Percentiles rank a stretch among this genome's conserved stretches.
These are phyloP conservation scores for Leishmania arabica DNA, from an alignment of 208 protist genomes.

Conservation along the genomic window DNA sequence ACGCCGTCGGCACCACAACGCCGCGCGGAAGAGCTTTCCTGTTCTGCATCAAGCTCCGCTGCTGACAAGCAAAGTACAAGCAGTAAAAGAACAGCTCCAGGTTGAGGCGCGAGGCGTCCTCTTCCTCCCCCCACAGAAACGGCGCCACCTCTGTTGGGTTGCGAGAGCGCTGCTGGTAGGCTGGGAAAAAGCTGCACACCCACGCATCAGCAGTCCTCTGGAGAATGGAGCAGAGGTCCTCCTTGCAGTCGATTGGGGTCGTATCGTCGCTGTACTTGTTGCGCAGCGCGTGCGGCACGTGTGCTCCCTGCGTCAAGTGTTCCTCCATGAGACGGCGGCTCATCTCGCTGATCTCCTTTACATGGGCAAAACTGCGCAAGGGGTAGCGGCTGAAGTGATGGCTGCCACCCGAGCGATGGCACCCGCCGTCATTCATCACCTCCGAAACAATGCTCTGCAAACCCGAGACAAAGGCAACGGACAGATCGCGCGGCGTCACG, in stretches of 20 bases:
- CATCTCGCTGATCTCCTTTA: constrained; percentile 27
- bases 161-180: constrained; percentile 35
- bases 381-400: constrained; percentile 30
- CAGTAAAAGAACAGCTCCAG: constrained; percentile 55
- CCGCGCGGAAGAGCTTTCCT: constrained; percentile 39
- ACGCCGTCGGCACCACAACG: constrained; percentile 57
- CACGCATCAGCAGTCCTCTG: constrained; percentile 41
- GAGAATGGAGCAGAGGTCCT: constrained; percentile 20
- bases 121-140: constrained; percentile 47
- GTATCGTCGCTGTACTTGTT: constrained; percentile 30
- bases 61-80: constrained; percentile 53
- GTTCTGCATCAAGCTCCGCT: constrained; percentile 46
- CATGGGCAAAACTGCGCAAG: constrained; percentile 12
- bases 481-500: constrained; percentile 22
- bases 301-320: constrained; percentile 19
- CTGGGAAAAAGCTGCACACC: constrained; percentile 51
- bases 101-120: constrained; percentile 16
- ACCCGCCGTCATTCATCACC: constrained; percentile 31
- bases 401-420: constrained; percentile 15
- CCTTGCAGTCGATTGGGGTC: constrained; percentile 15
- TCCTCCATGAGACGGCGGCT: constrained; percentile 39
- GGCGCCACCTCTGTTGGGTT: constrained; percentile 18
- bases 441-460: constrained; percentile 34
- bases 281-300: constrained; percentile 25
- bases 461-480: constrained; percentile 26